Evolutionary conservation across 805 yeast species (phyloP), one percentile per base, ranked within the genome.

Genomic region (Kodamaea kaohsiungensis): DNA sequence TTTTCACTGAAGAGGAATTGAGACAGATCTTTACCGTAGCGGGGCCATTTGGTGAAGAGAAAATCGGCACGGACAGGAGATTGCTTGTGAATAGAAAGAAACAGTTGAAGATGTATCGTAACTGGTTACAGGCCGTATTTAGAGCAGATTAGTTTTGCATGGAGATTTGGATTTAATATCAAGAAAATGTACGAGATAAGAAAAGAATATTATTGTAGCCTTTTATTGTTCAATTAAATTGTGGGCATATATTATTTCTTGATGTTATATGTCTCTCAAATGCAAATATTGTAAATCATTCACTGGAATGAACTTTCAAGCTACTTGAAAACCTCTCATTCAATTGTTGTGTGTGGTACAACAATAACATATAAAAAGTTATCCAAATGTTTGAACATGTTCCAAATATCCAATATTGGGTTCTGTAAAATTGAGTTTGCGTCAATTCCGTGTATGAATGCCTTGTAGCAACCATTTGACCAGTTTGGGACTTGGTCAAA

Each of bases 121-220:
- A 91, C 55, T 95, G 99, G 99, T 73, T 95, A 53, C 99, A 95
- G 73, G 98, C 95, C 0, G 91, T 90, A 22, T 93, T 93, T 68
- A 80, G 75, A 52, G 72, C 43, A 17, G 16, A 30, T 17, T 22
- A 15, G 35, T 43, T 13, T 18, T 17, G 18, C 22, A 17, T 3
- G 30, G 17, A 17, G 25, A 22, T 6, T 22, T 22, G 6, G 25
- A 22, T 3, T 22, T 22, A 22, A 22, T 22, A 4, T 35, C 39
- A 35, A 35, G 15, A 12, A 35, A 15, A 35, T 13, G 39, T 4
- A 7, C 8, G 8, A 35, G 39, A 38, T 19, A 16, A 33, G 7
- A 10, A 4, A 4, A 3, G n/a, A n/a, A n/a, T n/a, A n/a, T n/a
- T n/a, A n/a, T n/a, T n/a, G n/a, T n/a, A n/a, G n/a, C n/a, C n/a